A percentile compares a stretch with the other conserved stretches of the same genome.
phyloP scores from a whole-genome alignment of 1,284 basidiomycete genomes.

The Malassezia psittaci region DNA sequence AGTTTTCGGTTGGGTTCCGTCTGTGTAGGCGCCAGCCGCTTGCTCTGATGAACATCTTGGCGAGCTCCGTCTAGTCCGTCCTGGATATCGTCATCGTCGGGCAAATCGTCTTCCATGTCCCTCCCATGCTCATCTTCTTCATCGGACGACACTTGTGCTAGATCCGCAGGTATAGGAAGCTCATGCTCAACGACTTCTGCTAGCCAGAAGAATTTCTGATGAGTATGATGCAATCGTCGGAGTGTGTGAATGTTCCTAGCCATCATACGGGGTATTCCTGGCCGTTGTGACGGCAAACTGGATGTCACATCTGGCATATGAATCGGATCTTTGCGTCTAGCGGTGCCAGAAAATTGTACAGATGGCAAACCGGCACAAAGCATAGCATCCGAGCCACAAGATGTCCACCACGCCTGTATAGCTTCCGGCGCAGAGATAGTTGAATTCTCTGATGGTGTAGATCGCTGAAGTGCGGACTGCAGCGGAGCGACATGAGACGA shows the following conservation, averaged over 20 bases:
- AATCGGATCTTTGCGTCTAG: not conserved
- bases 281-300: constrained; percentile 20
- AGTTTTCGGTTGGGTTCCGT: too few relatives aligned
- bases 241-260: constrained; percentile 37
- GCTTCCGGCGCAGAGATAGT: not conserved
- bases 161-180: constrained; percentile 35
- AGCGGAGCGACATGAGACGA: constrained; percentile 4
- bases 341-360: constrained; percentile 14
- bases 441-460: not conserved
- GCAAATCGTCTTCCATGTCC: not conserved
- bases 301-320: not conserved
- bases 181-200: constrained; percentile 36
- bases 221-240: constrained; percentile 34
- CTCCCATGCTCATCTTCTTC: constrained; percentile 5
- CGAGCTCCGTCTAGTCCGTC: not conserved
- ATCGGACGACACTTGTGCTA: constrained; percentile 30
- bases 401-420: constrained; percentile 26
- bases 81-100: not conserved
- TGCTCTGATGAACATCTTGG: too few relatives aligned
- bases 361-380: constrained; percentile 24
- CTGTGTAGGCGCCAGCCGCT: too few relatives aligned
- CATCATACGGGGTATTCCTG: constrained; percentile 27
- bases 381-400: constrained; percentile 24
- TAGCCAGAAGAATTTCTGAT: constrained; percentile 34
- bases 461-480: not conserved